phyloP scores from a whole-genome alignment of 192 early-diverging fungal genomes.

The Coemansia sp. region DNA sequence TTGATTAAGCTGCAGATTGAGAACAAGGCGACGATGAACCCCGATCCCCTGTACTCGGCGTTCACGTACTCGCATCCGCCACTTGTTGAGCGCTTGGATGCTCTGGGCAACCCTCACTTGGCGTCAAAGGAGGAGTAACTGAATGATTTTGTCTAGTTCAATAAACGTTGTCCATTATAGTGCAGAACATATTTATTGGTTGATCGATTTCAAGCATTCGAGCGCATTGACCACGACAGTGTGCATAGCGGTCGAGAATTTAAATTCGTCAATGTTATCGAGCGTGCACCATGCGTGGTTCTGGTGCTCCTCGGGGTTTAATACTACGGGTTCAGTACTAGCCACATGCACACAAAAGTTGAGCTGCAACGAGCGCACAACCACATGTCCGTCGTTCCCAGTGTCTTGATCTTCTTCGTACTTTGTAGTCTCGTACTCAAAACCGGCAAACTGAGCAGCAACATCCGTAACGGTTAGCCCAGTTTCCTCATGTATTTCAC shows the following conservation, averaged over 20 bases:
- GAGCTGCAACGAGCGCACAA: slow-evolving; percentile 36
- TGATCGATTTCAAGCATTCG: not conserved
- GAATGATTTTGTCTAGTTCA: not conserved
- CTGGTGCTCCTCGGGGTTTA: slow-evolving; percentile 44
- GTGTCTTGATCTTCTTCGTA: slow-evolving; percentile 24
- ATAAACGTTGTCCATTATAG: too few relatives aligned
- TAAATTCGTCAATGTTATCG: slow-evolving; percentile 28
- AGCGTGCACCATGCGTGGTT: slow-evolving; percentile 16
- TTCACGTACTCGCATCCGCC: slow-evolving; percentile 92
- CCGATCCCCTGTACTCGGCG: slow-evolving; percentile 84
- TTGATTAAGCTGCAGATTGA: slow-evolving; percentile 89
- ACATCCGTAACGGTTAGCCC: slow-evolving; percentile 26
- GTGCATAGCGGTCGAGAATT: slow-evolving; percentile 36
- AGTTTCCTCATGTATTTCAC: slow-evolving; percentile 52
- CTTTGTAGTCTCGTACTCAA: slow-evolving; percentile 37
- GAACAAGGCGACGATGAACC: slow-evolving; percentile 84
- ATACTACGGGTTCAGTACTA: not conserved
- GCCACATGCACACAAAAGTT: slow-evolving; percentile 40
- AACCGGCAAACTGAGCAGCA: slow-evolving; percentile 34
- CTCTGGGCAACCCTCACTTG: slow-evolving; percentile 55
- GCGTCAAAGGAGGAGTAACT: slow-evolving; percentile 52
- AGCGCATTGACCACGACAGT: slow-evolving; percentile 37
- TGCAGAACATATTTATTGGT: not conserved
- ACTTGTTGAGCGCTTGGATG: slow-evolving; percentile 80
- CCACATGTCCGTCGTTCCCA: not conserved